Percentiles rank a stretch among this genome's conserved stretches.
Evolutionary conservation across 371 early-diverging fungal genomes (phyloP).

Genomic region (Mucor velutinosus): DNA sequence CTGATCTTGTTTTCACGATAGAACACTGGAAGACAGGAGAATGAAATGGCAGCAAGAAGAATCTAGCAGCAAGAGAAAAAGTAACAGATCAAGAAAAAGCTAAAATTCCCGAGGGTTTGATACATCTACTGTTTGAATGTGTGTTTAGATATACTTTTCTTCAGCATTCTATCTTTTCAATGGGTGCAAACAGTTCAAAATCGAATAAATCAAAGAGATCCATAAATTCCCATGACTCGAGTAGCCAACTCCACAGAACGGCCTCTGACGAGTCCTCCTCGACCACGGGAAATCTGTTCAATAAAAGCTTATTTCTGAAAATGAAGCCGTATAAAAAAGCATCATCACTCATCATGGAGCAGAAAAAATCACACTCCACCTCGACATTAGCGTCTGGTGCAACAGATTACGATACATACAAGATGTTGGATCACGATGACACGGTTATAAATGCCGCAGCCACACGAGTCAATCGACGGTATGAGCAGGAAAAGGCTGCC

Average conservation of each 20-base stretch:
- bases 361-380: not conserved
- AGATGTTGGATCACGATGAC: not conserved
- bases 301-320: not conserved
- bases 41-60: conserved; percentile 46
- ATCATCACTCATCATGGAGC: not conserved
- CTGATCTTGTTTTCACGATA: not conserved
- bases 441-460: not conserved
- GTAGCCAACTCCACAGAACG: not conserved
- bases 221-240: not conserved
- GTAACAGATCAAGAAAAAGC: conserved; percentile 6
- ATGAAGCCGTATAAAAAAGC: not conserved
- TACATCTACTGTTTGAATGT: not conserved
- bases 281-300: not conserved
- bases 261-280: not conserved
- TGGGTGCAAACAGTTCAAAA: conserved; percentile 2
- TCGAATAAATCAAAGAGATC: not conserved
- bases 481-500: not conserved
- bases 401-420: not conserved
- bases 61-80: conserved; percentile 5
- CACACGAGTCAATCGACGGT: not conserved
- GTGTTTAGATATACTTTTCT: not conserved
- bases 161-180: not conserved
- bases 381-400: not conserved
- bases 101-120: not conserved
- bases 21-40: conserved; percentile 44